Conservation (phyloP, 1,284 basidiomycete species). For the Cutaneotrichosporon sp. region DNA sequence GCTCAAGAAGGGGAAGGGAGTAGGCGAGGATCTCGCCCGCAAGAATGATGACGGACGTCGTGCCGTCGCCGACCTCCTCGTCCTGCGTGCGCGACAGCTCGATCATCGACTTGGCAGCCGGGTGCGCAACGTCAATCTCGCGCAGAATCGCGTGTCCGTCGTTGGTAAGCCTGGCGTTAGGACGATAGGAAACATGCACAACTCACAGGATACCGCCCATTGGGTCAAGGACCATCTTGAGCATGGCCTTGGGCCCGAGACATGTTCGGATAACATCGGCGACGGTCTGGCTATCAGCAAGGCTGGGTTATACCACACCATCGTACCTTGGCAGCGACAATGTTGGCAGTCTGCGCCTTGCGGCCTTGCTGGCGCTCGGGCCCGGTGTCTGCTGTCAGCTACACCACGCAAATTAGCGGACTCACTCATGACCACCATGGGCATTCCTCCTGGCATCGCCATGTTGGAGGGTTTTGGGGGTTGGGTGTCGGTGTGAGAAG, state of each 20-base stretch:
- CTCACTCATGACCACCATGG: conserved; percentile 54
- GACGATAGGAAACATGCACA: neutral
- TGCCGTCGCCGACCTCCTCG: conserved; percentile 97
- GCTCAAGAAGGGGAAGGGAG: conserved; percentile 65
- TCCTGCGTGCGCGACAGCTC: conserved; percentile 94
- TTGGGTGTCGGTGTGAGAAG: neutral
- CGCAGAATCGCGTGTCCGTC: conserved; percentile 96
- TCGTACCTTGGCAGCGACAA: conserved; percentile 88
- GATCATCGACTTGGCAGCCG: conserved; percentile 99
- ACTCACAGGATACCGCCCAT: conserved; percentile 92
- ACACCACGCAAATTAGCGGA: neutral
- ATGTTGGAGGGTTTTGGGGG: conserved; percentile 8
- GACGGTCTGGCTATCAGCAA: conserved; percentile 63
- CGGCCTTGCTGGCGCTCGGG: conserved; percentile 89
- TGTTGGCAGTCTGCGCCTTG: conserved; percentile 96
- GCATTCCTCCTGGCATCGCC: conserved; percentile 41
- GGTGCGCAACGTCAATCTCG: conserved; percentile 97
- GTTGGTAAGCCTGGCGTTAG: conserved; percentile 71
- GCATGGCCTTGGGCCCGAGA: conserved; percentile 94
- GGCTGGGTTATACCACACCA: neutral
- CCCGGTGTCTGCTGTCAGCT: conserved; percentile 65
- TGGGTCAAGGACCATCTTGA: conserved; percentile 98
- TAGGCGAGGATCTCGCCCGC: conserved; percentile 36
- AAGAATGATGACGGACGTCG: conserved; percentile 90
- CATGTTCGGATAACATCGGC: conserved; percentile 99